Evolutionary conservation across 441 rosid genomes (phyloP).

Genomic region (Breynia disticha): DNA sequence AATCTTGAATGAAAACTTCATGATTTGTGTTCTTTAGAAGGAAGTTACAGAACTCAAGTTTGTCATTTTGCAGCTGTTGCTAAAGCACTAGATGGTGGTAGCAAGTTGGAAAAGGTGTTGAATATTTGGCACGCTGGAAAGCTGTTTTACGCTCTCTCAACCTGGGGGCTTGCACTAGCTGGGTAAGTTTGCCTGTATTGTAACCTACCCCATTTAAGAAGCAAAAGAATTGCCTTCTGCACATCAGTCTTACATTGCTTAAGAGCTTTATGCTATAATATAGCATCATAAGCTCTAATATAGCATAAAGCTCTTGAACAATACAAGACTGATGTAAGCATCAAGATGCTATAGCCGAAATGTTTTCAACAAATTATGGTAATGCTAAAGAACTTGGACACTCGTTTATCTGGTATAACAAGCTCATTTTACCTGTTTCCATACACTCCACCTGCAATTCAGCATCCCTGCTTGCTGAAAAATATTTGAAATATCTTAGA

Average conservation of each 20-base stretch:
- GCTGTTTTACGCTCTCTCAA: conserved; percentile 63
- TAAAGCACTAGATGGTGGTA: conserved; percentile 51
- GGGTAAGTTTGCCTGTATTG: conserved; percentile 32
- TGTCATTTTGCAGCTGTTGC: conserved; percentile 38
- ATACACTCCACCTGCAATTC: too few species aligned
- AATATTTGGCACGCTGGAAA: conserved; percentile 83
- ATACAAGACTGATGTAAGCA: too few species aligned
- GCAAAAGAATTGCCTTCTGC: not conserved
- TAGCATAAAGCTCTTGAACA: too few species aligned
- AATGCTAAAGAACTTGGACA: too few species aligned
- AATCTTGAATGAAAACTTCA: not conserved
- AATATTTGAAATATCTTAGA: too few species aligned
- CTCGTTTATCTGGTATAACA: too few species aligned
- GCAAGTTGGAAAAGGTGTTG: conserved; percentile 63
- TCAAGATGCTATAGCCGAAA: too few species aligned
- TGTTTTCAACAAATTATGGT: too few species aligned
- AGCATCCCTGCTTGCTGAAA: too few species aligned
- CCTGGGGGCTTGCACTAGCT: conserved; percentile 74
- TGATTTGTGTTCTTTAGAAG: not conserved
- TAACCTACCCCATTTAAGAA: too few species aligned
- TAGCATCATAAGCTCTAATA: not conserved
- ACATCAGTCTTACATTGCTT: not conserved
- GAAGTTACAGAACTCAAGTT: not conserved
- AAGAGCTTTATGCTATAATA: not conserved
- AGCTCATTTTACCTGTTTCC: too few species aligned